Conservation (phyloP, 2,329 filamentous ascomycete genomes). For the Raffaelea ambrosiae region DNA sequence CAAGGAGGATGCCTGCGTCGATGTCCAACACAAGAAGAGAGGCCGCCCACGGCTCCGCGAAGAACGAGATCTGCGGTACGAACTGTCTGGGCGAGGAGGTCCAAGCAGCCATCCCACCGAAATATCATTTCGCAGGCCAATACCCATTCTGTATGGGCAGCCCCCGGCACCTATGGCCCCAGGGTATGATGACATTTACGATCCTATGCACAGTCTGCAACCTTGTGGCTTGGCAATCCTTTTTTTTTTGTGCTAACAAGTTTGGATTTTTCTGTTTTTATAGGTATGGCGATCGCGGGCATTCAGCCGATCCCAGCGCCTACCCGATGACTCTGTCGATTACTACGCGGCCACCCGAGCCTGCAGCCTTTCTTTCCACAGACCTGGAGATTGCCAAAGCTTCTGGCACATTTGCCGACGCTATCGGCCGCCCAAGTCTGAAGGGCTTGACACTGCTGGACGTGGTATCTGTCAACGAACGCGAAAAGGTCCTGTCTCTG, state of each 20-base stretch:
- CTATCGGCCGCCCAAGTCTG: constrained; percentile 39
- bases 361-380: constrained; percentile 49
- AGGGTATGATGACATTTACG: constrained; percentile 29
- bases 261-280: constrained; percentile 32
- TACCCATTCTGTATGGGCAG: constrained; percentile 36
- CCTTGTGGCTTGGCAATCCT: too few species aligned
- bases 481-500: constrained; percentile 40
- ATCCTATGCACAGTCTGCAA: too few species aligned
- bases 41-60: constrained; percentile 71
- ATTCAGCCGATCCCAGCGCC: constrained; percentile 39
- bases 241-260: too few species aligned
- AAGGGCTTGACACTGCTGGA: constrained; percentile 44
- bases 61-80: constrained; percentile 54
- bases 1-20: constrained; percentile 71
- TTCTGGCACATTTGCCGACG: constrained; percentile 47
- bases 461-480: constrained; percentile 41
- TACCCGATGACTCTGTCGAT: constrained; percentile 36
- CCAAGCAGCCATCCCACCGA: constrained; percentile 34
- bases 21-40: constrained; percentile 80
- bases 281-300: constrained; percentile 43
- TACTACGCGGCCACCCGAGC: constrained; percentile 34
- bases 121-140: constrained; percentile 36
- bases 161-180: constrained; percentile 32
- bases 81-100: constrained; percentile 35
- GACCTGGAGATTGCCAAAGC: constrained; percentile 50